Evolutionary conservation across 768 basidiomycete genomes (phyloP), one percentile per base, ranked within the genome.

Genomic region (Fomitopsis pulvina): DNA sequence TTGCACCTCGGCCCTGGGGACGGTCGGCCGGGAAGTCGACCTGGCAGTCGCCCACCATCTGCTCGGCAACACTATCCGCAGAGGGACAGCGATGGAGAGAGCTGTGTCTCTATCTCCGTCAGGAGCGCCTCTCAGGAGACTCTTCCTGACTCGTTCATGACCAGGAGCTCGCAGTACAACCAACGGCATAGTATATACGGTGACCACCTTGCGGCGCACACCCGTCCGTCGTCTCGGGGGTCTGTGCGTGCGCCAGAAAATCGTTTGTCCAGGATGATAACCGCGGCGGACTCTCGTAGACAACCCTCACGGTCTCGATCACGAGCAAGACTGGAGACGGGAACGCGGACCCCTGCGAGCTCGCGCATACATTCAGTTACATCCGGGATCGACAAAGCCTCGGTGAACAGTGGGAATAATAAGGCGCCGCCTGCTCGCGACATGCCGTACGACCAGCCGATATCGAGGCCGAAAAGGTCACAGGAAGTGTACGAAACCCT

Each of bases 401-500:
- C 48, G 18, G 26, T 18, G 6, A 6, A 29, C 20, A 41, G 48
- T n/a, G 12, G n/a, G 18, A 3, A 20, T 3, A 46, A 46, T 18
- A 11, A 5, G 27, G 45, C 45, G 11, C 7, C 24, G 29, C 45
- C 45, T 2, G 29, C 45, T 11, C 34, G 18, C 5, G 7, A 9
- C 24, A 32, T 18, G 8, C 25, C 45, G 3, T 18, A 4, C 26
- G 11, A 8, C 7, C 25, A 16, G 8, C 27, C 25, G 5, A 32
- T 32, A 12, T 26, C 24, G 25, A 8, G 24, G 22, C 43, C 21
- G 12, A 27, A 27, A 8, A 32, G 45, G 20, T 5, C 24, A 11
- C 47, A 48, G 34, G 29, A 38, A 16, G 22, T 50, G 14, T 43
- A 50, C 21, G 26, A 40, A 16, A 50, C 41, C 21, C 41, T 50